Conservation (phyloP, 768 basidiomycete species). For the Pulveroboletus sp. region DNA sequence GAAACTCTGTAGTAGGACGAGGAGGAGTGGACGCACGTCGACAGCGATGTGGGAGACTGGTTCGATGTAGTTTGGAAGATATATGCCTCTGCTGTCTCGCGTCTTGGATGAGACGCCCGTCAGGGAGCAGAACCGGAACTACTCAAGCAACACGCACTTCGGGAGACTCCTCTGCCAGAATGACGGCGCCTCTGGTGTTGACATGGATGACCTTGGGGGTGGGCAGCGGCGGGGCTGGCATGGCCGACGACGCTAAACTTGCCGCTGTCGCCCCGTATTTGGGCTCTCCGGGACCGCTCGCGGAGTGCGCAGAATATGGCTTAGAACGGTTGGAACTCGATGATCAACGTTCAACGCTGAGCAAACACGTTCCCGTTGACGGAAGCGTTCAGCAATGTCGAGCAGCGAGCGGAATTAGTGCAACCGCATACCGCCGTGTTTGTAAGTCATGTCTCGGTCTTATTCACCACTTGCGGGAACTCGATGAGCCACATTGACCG, state of each 20-base stretch:
- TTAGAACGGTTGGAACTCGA: neutral
- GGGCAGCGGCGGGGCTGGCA: conserved; percentile 64
- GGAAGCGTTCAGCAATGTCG: neutral
- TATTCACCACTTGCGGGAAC: conserved; percentile 4
- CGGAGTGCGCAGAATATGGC: conserved; percentile 4
- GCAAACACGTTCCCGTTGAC: conserved; percentile 7
- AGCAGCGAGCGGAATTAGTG: neutral
- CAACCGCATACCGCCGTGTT: conserved; percentile 2
- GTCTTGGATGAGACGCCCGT: conserved; percentile 46
- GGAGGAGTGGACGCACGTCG: conserved; percentile 61
- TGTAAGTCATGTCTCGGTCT: conserved; percentile 5
- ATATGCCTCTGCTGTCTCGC: conserved; percentile 92
- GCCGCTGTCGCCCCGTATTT: conserved; percentile 12
- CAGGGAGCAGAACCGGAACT: conserved; percentile 8
- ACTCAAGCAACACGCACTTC: conserved; percentile 52
- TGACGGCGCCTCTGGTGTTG: conserved; percentile 90
- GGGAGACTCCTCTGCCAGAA: conserved; percentile 89
- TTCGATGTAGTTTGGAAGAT: conserved; percentile 96
- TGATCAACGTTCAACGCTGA: conserved; percentile 1
- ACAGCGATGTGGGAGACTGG: conserved; percentile 96
- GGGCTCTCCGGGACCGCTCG: conserved; percentile 9
- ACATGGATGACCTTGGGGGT: conserved; percentile 86
- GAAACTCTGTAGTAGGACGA: neutral
- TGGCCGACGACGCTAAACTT: conserved; percentile 19
- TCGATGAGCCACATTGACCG: too few species aligned